Base-by-base conservation (phyloP, 805 yeast genomes). In the Cyberlindnera euphorbiae region DNA sequence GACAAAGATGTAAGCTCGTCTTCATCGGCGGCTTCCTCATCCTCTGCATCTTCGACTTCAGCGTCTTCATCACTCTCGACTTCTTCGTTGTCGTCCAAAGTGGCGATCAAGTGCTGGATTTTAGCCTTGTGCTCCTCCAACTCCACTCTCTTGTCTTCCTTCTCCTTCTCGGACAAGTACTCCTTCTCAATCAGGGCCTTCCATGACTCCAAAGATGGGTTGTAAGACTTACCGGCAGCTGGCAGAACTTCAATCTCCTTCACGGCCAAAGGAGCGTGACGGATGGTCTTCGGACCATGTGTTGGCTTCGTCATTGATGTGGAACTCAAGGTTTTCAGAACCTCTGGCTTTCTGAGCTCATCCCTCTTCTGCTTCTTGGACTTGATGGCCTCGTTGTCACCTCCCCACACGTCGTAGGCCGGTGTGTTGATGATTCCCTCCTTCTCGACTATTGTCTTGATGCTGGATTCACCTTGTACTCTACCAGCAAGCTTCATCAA, bases 201-300 rank as follows among this genome's bases (percentile, higher is more conserved):
- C 98, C 98, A 93, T 18, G 83, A 76, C 38, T 80, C 82, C 45
- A 79, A 66, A 10, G 90, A 72, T 17, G 98, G 98, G 56, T 93
- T 93, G 56, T 87, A 93, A 3, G 97, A 89, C 58, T 82, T 84
- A 37, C 97, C 97, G 2, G 81, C 93, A 50, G 81, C 80, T 10
- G 95, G 88, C 4, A 78, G 38, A 2, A 48, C 58, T 14, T 68
- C 78, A 31, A 63, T 50, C n/a, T 69, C 69, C 39, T 66, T 70
- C 13, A 85, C 73, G 28, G 50, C 50, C n/a, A 78, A 56, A 1
- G 94, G 80, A 3, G 63, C 64, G 22, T 63, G 58, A 31, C 59
- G 66, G 46, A 79, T 49, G 3, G 89, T 80, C 17, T 56, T 58
- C 11, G 93, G 90, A 4, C 60, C 65, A 5, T 56, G 58, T 4